A percentile compares a stretch with the other conserved stretches of the same genome.
phyloP scores from a whole-genome alignment of 2,329 filamentous ascomycete genomes.

The Berkeleyomyces rouxiae region DNA sequence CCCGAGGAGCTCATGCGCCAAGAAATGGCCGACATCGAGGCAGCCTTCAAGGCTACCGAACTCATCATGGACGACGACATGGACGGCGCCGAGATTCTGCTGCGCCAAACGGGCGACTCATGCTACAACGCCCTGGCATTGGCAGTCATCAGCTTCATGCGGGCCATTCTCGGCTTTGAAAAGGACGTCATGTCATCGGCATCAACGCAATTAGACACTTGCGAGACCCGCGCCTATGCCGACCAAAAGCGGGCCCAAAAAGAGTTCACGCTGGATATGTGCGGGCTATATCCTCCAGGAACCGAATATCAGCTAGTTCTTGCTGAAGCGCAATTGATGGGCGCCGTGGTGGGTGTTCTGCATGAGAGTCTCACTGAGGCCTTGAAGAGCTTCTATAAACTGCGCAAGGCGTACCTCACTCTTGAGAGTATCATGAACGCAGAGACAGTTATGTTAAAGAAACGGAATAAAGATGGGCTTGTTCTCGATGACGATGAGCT shows the following conservation, averaged over 20 bases:
- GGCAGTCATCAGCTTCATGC: constrained; percentile 69
- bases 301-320: constrained; percentile 75
- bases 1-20: constrained; percentile 21
- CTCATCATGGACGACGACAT: constrained; percentile 84
- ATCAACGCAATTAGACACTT: constrained; percentile 50
- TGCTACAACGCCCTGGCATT: constrained; percentile 78
- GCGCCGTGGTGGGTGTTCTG: constrained; percentile 70
- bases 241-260: constrained; percentile 63
- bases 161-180: constrained; percentile 77
- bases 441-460: constrained; percentile 38
- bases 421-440: constrained; percentile 63
- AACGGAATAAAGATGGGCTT: constrained; percentile 5
- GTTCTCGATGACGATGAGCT: neutral
- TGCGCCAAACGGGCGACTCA: constrained; percentile 51
- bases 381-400: constrained; percentile 80
- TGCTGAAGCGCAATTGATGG: constrained; percentile 77
- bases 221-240: constrained; percentile 58
- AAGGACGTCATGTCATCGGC: constrained; percentile 82
- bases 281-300: constrained; percentile 56
- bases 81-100: constrained; percentile 57
- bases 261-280: constrained; percentile 27
- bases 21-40: constrained; percentile 38
- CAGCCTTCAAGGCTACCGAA: constrained; percentile 46
- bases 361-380: constrained; percentile 88
- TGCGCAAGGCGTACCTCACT: constrained; percentile 74